A percentile compares a stretch with the other conserved stretches of the same genome.
Evolutionary conservation across 768 basidiomycete genomes (phyloP).

Genomic region (Guyanaporus albipodus): DNA sequence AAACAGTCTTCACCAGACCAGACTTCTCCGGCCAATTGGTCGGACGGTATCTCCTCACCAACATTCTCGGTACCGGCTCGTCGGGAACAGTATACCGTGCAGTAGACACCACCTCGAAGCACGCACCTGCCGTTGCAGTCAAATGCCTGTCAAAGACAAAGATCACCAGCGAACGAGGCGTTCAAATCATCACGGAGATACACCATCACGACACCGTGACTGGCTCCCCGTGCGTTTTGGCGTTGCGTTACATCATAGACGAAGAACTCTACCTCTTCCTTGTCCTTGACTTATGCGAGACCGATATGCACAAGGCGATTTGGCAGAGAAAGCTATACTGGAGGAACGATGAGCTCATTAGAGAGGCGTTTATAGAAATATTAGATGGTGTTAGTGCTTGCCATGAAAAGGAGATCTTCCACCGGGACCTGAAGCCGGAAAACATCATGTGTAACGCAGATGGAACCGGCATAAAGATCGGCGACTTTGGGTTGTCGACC

Average conservation of each 20-base stretch:
- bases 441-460: neutral
- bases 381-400: neutral
- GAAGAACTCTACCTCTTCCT: neutral
- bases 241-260: neutral
- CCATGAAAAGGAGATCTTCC: neutral
- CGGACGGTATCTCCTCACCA: neutral
- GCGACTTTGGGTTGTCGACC: neutral
- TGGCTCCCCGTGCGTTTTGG: neutral
- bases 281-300: conserved; percentile 1
- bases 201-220: neutral
- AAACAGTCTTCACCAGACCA: too few relatives aligned
- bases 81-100: neutral
- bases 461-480: neutral
- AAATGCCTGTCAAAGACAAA: neutral
- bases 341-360: conserved; percentile 1
- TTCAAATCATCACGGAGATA: neutral
- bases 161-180: neutral
- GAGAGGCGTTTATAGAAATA: neutral
- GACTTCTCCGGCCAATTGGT: neutral
- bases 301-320: neutral
- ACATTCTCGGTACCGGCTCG: neutral
- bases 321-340: neutral
- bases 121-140: neutral
- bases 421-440: conserved; percentile 1
- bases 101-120: neutral